phyloP scores from a whole-genome alignment of 371 early-diverging fungal species.

The Amoeboaphelidium occidentale region DNA sequence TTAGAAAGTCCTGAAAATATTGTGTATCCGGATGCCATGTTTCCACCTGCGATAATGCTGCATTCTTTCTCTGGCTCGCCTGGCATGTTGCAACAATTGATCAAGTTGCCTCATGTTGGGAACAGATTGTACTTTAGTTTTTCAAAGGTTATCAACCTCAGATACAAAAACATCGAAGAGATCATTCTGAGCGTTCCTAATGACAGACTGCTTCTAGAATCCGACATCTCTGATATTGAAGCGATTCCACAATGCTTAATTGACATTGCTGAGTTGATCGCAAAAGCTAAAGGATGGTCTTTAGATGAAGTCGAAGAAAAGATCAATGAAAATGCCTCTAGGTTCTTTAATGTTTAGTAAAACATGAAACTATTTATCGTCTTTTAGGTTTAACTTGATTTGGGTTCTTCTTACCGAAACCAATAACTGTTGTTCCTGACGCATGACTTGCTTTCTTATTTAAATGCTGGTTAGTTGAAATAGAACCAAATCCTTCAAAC shows the following conservation, averaged over 20 bases:
- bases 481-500: no score
- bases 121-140: slow-evolving; percentile 31
- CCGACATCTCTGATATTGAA: slow-evolving; percentile 17
- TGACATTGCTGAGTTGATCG: slow-evolving; percentile 28
- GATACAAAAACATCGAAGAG: slow-evolving; percentile 14
- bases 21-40: slow-evolving; percentile 4
- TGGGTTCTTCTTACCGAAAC: neutral
- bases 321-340: slow-evolving; percentile 30
- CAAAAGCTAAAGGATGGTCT: slow-evolving; percentile 36
- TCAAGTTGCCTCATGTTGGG: slow-evolving; percentile 16
- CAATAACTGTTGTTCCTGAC: no score
- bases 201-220: slow-evolving; percentile 49
- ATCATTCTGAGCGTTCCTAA: slow-evolving; percentile 31
- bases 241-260: slow-evolving; percentile 16
- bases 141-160: slow-evolving; percentile 28
- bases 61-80: slow-evolving; percentile 64
- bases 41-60: slow-evolving; percentile 41
- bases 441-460: no score
- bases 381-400: neutral
- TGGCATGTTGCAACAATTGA: slow-evolving; percentile 34
- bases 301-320: slow-evolving; percentile 21
- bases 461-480: no score
- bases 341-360: slow-evolving; percentile 16
- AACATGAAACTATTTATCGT: neutral
- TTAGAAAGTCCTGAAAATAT: slow-evolving; percentile 2